phyloP scores from a whole-genome alignment of 2,329 filamentous ascomycete genomes.

The Penicillium sp. region DNA sequence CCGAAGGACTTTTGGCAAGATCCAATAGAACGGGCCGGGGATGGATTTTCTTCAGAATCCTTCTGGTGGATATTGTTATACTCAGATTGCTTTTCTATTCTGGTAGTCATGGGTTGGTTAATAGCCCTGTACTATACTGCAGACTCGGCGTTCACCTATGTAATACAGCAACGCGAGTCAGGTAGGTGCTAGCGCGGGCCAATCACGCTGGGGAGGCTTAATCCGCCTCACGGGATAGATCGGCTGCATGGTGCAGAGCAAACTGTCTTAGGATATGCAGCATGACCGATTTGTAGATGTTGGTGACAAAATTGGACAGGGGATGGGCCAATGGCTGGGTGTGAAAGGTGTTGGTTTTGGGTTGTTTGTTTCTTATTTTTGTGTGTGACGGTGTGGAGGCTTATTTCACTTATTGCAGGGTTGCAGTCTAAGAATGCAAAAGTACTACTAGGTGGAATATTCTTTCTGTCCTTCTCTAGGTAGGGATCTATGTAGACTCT shows the following conservation, averaged over 20 bases:
- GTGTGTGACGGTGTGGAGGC: not conserved
- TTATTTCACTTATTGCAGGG: too few relatives aligned
- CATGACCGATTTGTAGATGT: constrained; percentile 1
- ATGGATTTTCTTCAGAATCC: too few relatives aligned
- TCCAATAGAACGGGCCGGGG: too few relatives aligned
- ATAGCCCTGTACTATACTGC: too few relatives aligned
- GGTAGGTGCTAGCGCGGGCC: not conserved
- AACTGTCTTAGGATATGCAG: constrained; percentile 5
- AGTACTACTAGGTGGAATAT: too few relatives aligned
- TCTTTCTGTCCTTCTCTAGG: not conserved
- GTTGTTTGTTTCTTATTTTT: not conserved
- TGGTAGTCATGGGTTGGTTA: too few relatives aligned
- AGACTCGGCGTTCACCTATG: too few relatives aligned
- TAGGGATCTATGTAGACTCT: not conserved
- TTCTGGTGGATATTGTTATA: too few relatives aligned
- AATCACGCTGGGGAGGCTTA: not conserved
- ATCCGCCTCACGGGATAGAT: constrained; percentile 2
- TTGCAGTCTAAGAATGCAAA: too few relatives aligned
- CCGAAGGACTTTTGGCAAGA: too few relatives aligned
- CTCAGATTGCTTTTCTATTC: too few relatives aligned
- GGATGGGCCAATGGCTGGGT: not conserved
- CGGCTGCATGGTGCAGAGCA: constrained; percentile 3
- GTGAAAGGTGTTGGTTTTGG: not conserved
- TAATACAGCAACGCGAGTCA: too few relatives aligned
- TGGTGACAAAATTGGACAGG: not conserved